Conservation (phyloP, 1,284 basidiomycete species). For the Fistulinella staudtii region DNA sequence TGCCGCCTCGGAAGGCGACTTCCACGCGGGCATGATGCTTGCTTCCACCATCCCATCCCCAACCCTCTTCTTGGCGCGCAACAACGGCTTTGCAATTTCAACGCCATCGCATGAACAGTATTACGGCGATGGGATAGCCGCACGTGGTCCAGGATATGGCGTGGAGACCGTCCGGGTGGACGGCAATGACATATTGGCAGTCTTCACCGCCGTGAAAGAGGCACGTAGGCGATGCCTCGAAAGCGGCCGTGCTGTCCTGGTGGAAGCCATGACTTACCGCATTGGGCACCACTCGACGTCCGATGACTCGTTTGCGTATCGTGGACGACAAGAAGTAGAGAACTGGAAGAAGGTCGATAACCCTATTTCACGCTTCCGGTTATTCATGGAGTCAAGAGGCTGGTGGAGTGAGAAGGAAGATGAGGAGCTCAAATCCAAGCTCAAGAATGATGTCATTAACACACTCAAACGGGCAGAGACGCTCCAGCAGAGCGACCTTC, state of each 20-base stretch:
- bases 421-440: slow-evolving; percentile 61
- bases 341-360: slow-evolving; percentile 86
- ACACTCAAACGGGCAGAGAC: slow-evolving; percentile 79
- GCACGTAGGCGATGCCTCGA: slow-evolving; percentile 75
- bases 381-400: slow-evolving; percentile 76
- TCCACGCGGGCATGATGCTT: slow-evolving; percentile 74
- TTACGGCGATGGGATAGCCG: slow-evolving; percentile 90
- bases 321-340: slow-evolving; percentile 81
- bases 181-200: slow-evolving; percentile 91
- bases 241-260: slow-evolving; percentile 77
- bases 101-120: slow-evolving; percentile 90
- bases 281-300: slow-evolving; percentile 96
- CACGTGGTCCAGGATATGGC: slow-evolving; percentile 91
- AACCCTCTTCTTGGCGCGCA: slow-evolving; percentile 72
- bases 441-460: slow-evolving; percentile 72
- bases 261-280: slow-evolving; percentile 92
- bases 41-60: slow-evolving; percentile 74
- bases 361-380: slow-evolving; percentile 80
- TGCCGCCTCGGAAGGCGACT: slow-evolving; percentile 76
- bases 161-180: slow-evolving; percentile 89
- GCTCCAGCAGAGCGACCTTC: slow-evolving; percentile 65
- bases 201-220: slow-evolving; percentile 77
- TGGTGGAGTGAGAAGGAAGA: slow-evolving; percentile 87
- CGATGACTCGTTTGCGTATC: slow-evolving; percentile 91
- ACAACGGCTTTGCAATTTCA: slow-evolving; percentile 93